Evolutionary conservation across 2,329 filamentous ascomycete species (phyloP).

Genomic region (Tolypocladium album): DNA sequence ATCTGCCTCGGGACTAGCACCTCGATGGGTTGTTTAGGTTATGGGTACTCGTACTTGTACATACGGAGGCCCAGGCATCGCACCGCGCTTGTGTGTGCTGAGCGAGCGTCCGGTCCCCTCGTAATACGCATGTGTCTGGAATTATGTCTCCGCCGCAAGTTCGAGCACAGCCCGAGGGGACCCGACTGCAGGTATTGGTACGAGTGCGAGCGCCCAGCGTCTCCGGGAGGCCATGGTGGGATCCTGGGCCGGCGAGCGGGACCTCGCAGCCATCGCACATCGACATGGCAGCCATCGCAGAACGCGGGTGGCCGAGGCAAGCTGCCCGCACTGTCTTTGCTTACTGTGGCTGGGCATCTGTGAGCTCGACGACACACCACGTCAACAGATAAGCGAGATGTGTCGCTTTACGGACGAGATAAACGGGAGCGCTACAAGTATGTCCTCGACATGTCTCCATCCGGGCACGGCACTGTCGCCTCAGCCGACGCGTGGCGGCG

Average conservation of each 20-base stretch:
- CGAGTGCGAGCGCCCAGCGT: not conserved
- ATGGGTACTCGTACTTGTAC: not conserved
- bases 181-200: not conserved
- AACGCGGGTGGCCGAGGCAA: not conserved
- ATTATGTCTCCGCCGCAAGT: not conserved
- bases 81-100: not conserved
- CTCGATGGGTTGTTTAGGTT: not conserved
- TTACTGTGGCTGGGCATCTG: not conserved
- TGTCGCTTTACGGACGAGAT: not conserved
- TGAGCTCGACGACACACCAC: not conserved
- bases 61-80: too few species aligned
- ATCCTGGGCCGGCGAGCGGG: not conserved
- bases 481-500: not conserved
- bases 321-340: too few species aligned
- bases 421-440: too few species aligned
- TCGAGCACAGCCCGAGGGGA: not conserved
- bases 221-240: not conserved
- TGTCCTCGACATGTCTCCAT: not conserved
- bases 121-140: not conserved
- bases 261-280: not conserved
- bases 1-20: not conserved
- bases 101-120: too few species aligned
- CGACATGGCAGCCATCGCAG: not conserved
- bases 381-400: not conserved
- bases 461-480: not conserved